Evolutionary conservation across 2,329 filamentous ascomycete species (phyloP).

Genomic region (Sclerotinia trifoliorum): DNA sequence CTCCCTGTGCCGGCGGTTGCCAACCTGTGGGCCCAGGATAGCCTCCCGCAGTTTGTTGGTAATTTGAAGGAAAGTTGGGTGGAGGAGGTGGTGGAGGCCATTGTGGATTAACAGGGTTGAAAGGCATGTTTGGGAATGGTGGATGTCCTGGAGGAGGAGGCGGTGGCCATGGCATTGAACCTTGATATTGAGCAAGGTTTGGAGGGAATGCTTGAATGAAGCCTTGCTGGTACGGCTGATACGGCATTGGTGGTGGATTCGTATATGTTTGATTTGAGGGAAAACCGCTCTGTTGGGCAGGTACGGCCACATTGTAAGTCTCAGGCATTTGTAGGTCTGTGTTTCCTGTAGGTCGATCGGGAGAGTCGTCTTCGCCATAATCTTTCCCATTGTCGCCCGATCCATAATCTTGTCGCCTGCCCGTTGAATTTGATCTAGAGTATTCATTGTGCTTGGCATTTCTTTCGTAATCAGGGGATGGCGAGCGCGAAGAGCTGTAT

Average conservation of each 20-base stretch:
- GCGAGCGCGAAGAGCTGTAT: conserved; percentile 36
- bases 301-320: not conserved
- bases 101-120: conserved; percentile 20
- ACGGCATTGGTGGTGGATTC: conserved; percentile 27
- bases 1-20: conserved; percentile 27
- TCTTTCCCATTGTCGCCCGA: not conserved
- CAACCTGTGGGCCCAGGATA: conserved; percentile 33
- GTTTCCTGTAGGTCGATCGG: conserved; percentile 21
- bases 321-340: conserved; percentile 22
- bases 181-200: conserved; percentile 26
- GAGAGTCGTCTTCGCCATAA: conserved; percentile 9
- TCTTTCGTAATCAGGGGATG: conserved; percentile 28
- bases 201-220: conserved; percentile 34
- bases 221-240: conserved; percentile 28
- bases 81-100: conserved; percentile 24
- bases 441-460: conserved; percentile 22
- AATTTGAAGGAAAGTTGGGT: conserved; percentile 20
- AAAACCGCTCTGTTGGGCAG: conserved; percentile 6
- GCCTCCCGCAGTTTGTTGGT: conserved; percentile 27
- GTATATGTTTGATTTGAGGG: conserved; percentile 14
- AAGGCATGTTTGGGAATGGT: conserved; percentile 27
- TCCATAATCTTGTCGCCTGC: conserved; percentile 25
- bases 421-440: conserved; percentile 29
- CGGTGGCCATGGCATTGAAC: conserved; percentile 25
- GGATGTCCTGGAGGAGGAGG: conserved; percentile 33